phyloP scores from a whole-genome alignment of 495 filamentous ascomycete genomes.

The Tuber melanosporum region DNA sequence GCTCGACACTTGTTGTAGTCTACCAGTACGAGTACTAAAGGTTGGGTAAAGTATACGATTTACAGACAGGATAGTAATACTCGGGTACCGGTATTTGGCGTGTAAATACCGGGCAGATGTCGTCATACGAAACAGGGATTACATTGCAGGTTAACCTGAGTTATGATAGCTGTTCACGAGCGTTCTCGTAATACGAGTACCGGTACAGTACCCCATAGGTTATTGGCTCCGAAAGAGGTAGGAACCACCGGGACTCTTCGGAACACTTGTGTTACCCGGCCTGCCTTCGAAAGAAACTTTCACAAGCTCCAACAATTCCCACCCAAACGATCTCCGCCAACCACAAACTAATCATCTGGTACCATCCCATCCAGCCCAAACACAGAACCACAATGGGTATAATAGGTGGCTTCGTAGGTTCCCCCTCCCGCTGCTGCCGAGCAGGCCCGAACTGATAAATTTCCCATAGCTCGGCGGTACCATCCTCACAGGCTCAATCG shows the following conservation, averaged over 20 bases:
- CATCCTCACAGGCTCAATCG: slow-evolving; percentile 70
- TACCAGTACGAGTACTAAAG: not conserved
- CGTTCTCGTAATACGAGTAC: not conserved
- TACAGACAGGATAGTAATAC: not conserved
- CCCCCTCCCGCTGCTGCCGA: slow-evolving; percentile 14
- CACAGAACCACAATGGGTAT: slow-evolving; percentile 58
- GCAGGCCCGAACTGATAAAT: slow-evolving; percentile 26
- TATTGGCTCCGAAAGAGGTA: not conserved
- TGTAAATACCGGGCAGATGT: not conserved
- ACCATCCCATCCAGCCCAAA: slow-evolving; percentile 6
- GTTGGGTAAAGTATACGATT: not conserved
- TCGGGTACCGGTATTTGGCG: not conserved
- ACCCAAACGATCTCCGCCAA: not conserved
- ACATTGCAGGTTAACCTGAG: not conserved
- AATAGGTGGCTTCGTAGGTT: slow-evolving; percentile 72
- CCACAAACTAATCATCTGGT: not conserved
- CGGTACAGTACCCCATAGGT: no score
- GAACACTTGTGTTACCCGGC: not conserved
- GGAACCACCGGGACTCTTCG: not conserved
- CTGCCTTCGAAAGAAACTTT: not conserved
- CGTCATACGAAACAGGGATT: not conserved
- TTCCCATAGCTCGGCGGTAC: slow-evolving; percentile 64
- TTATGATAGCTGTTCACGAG: not conserved
- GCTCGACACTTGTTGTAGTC: not conserved
- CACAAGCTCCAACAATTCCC: not conserved